These are phyloP conservation scores for Paraphoma sp. DNA, from an alignment of 2,329 filamentous ascomycete genomes.

Conservation along the genomic window DNA sequence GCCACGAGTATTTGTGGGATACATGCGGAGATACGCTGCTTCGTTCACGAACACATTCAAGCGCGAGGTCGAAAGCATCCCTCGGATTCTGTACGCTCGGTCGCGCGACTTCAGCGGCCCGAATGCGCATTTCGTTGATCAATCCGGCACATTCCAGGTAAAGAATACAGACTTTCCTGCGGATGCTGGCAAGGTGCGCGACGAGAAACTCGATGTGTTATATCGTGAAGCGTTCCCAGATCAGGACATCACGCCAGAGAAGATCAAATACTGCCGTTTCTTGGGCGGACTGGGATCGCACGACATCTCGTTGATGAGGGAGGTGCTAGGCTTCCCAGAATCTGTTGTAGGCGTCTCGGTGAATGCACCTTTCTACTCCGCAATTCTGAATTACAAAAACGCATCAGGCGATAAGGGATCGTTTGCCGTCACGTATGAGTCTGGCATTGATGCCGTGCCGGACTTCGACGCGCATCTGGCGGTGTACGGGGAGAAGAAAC, in stretches of 20 bases:
- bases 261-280: neutral
- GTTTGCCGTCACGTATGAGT: slow-evolving; percentile 65
- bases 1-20: neutral
- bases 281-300: slow-evolving; percentile 57
- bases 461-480: slow-evolving; percentile 61
- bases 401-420: neutral
- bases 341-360: slow-evolving; percentile 44
- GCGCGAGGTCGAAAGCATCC: slow-evolving; percentile 58
- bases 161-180: slow-evolving; percentile 43
- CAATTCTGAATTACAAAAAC: slow-evolving; percentile 1
- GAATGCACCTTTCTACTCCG: slow-evolving; percentile 9
- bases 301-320: slow-evolving; percentile 62
- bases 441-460: slow-evolving; percentile 61
- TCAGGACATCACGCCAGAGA: neutral
- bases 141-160: slow-evolving; percentile 57
- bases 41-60: slow-evolving; percentile 54
- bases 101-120: slow-evolving; percentile 62
- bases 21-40: neutral
- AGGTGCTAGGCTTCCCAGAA: slow-evolving; percentile 54
- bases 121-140: slow-evolving; percentile 57
- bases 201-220: neutral
- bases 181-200: neutral
- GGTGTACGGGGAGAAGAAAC: slow-evolving; percentile 62
- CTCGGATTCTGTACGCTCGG: slow-evolving; percentile 63
- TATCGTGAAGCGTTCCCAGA: neutral